A percentile compares a stretch with the other conserved stretches of the same genome.
Evolutionary conservation across 805 yeast genomes (phyloP).

Genomic region (Schizosaccharomyces japonicus): DNA sequence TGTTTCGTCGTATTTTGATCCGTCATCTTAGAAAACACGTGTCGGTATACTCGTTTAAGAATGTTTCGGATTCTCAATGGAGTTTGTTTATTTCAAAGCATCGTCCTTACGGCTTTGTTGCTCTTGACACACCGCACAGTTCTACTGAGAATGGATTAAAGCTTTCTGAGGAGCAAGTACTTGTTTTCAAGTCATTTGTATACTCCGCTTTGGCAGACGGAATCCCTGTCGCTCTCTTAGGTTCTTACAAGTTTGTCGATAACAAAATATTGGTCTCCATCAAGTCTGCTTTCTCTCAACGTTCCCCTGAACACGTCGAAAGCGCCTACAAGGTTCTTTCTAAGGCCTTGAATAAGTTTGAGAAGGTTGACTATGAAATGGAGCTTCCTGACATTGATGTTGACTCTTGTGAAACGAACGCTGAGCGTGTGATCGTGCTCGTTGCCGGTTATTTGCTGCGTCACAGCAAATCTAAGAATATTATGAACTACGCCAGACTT

Average conservation of each 20-base stretch:
- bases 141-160: not conserved
- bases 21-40: constrained; percentile 2
- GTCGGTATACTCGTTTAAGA: not conserved
- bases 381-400: not conserved
- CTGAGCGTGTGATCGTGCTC: not conserved
- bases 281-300: not conserved
- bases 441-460: not conserved
- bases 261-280: not conserved
- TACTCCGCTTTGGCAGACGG: not conserved
- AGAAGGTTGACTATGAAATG: not conserved
- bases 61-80: not conserved
- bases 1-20: not conserved
- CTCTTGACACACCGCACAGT: not conserved
- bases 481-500: not conserved
- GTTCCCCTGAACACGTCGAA: not conserved
- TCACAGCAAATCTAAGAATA: not conserved
- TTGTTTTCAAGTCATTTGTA: not conserved
- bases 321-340: not conserved
- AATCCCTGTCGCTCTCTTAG: constrained; percentile 1
- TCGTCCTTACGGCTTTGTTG: constrained; percentile 2
- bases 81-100: constrained; percentile 1
- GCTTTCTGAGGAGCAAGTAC: not conserved
- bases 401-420: not conserved
- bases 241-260: constrained; percentile 1
- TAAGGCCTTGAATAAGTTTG: not conserved